Evolutionary conservation across 2,329 filamentous ascomycete genomes (phyloP), one percentile per base, ranked within the genome.

Genomic region (Colletotrichum tanaceti): DNA sequence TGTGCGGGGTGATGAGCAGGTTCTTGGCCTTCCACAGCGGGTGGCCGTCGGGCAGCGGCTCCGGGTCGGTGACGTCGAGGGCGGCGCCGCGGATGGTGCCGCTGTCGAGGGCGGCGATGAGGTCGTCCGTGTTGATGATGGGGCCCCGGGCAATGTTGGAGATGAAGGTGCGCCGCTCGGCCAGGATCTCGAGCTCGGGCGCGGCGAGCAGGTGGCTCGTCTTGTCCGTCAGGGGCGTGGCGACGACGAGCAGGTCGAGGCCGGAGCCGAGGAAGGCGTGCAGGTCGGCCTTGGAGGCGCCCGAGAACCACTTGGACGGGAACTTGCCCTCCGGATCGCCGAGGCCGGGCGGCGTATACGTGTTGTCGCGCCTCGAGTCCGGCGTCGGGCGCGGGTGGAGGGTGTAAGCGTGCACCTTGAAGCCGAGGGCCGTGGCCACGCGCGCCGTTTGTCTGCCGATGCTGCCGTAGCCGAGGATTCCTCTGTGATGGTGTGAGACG

Each of bases 11-110:
- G 53, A 95, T 86, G 59, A 91, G 85, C 18, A 91, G 82, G 76
- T 94, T 93, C 68, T 87, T 86, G 16, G 90, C 82, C 32, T 82
- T 85, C 92, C 92, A 95, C 58, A 95, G 79, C 71, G 87, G 85
- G 74, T 92, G 88, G 5, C 90, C 87, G 2, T 83, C 78, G 0
- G 91, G 91, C 71, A 95, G 76, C 0, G 93, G 93, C 77, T 95
- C 93, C 0, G 92, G 92, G 69, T 94, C 91, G 1, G 92, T 91
- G 1, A 95, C 92, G 75, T 94, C 92, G 47, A 95, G 79, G 1
- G 91, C 91, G 0, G 92, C 93, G 38, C 92, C 92, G 3, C 82
- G 74, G 55, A 84, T 80, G 13, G 94, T 79, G 0, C 90, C 90
- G 2, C 81, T 81, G 20, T 85, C 78, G 13, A 94, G 79, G 0